phyloP scores from a whole-genome alignment of 2,329 filamentous ascomycete genomes.

The Beauveria sp. region DNA sequence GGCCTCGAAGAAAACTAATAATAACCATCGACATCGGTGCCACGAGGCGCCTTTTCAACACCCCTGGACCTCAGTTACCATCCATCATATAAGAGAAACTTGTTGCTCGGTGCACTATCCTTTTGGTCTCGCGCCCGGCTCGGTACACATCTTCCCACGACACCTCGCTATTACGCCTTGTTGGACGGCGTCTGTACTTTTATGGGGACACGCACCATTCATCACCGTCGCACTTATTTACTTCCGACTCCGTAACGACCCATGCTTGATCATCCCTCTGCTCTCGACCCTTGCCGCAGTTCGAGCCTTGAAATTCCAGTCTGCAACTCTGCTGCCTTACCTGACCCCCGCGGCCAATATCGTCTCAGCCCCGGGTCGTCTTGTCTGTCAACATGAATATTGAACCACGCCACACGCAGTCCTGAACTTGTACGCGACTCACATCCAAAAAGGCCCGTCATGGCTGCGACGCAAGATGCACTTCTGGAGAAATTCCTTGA shows the following conservation, averaged over 20 bases:
- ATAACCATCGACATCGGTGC: background rate
- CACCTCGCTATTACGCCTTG: background rate
- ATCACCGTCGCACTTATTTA: slow-evolving; percentile 4
- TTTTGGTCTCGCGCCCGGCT: background rate
- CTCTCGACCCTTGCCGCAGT: background rate
- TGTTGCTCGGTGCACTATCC: background rate
- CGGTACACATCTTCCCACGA: background rate
- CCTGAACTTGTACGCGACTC: slow-evolving; percentile 7
- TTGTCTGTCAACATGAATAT: background rate
- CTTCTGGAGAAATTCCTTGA: slow-evolving; percentile 38
- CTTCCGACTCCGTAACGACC: background rate
- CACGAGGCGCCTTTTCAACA: background rate
- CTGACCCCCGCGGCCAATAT: background rate
- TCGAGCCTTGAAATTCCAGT: background rate
- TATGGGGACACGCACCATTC: slow-evolving; percentile 5
- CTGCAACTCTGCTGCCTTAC: background rate
- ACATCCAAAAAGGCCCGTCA: background rate
- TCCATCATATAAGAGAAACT: background rate
- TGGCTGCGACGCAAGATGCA: slow-evolving; percentile 18
- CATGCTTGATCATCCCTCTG: background rate
- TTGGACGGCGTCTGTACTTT: slow-evolving; percentile 5
- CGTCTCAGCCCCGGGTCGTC: background rate
- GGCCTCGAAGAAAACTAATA: background rate
- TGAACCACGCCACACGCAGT: background rate
- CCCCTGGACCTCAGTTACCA: background rate